Evolutionary conservation across 2,329 filamentous ascomycete genomes (phyloP), one percentile per base, ranked within the genome.

Genomic region (Westerdykella aurantiaca): DNA sequence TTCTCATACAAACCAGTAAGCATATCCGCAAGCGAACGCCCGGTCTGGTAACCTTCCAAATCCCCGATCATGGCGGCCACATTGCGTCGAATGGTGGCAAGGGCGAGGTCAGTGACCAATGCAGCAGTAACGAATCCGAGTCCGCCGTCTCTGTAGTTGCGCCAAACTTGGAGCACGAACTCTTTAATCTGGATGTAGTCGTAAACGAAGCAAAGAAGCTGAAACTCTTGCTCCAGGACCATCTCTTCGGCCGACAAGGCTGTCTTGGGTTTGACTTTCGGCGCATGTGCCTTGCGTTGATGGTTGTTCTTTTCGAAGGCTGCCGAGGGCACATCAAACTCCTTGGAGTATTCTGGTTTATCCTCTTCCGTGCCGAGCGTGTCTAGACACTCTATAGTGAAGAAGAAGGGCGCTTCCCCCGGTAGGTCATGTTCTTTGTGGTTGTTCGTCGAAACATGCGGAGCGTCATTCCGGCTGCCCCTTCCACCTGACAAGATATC

Each of bases 191-290:
- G 35, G 31, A 44, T 44, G 16, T 55, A 42, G 29, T 51, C 42
- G 35, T 54, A 54, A 1, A 55, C 34, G 37, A 52, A 55, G 37
- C 47, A 52, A 14, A 58, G 47, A 16, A 51, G 40, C 16, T 45
- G 21, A 29, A 56, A 55, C 7, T 50, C 29, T 23, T 45, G 44
- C 18, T 52, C 50, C 34, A 48, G 12, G 6, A 41, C 41, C 21
- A 44, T 21, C 13, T 57, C 52, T n/a, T 37, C 33, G 23, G 42
- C 31, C 13, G 48, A 43, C 25, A 47, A 21, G n/a, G 25, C 21
- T 16, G n/a, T 37, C 13, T 39, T 14, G 13, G 16, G 10, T 5
- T 7, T 5, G 3, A 9, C 34, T 17, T 34, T 41, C 29, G 29
- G 6, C 9, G n/a, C 22, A 13, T 12, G 18, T 37, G 2, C 10